A percentile compares a stretch with the other conserved stretches of the same genome.
Evolutionary conservation across 352 stramenopile genomes (phyloP).

Genomic region (Phytophthora citrophthora): DNA sequence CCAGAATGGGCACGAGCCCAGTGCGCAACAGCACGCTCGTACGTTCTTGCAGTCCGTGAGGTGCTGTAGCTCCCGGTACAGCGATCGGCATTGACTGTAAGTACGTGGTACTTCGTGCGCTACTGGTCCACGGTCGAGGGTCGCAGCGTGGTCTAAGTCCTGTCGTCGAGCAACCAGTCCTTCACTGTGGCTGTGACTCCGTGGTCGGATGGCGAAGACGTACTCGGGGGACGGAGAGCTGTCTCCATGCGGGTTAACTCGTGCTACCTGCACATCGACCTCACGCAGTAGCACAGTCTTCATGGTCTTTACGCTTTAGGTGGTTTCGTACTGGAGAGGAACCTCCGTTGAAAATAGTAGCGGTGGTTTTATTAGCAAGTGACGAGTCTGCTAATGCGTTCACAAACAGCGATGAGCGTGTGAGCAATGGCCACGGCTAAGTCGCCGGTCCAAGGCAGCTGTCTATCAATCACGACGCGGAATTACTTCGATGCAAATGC

Average conservation of each 20-base stretch:
- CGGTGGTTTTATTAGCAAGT: no score
- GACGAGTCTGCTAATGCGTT: no score
- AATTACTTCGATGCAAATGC: no score
- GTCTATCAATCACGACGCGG: no score
- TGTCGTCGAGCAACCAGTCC: slow-evolving; percentile 14
- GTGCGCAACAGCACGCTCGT: slow-evolving; percentile 51
- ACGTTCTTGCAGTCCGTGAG: slow-evolving; percentile 51
- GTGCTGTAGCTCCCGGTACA: slow-evolving; percentile 50
- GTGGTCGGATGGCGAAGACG: slow-evolving; percentile 53
- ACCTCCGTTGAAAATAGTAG: no score
- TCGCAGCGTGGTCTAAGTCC: slow-evolving; percentile 37
- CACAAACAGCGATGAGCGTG: no score
- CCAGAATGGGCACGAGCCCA: slow-evolving; percentile 69
- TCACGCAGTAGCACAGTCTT: slow-evolving; percentile 53
- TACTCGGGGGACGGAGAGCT: slow-evolving; percentile 44
- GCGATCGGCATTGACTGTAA: slow-evolving; percentile 59
- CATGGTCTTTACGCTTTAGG: slow-evolving; percentile 18
- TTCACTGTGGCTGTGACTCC: slow-evolving; percentile 11
- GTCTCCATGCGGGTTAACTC: slow-evolving; percentile 32
- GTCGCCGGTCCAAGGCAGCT: no score
- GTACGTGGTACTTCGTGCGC: slow-evolving; percentile 53
- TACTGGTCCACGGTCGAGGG: slow-evolving; percentile 18
- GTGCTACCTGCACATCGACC: slow-evolving; percentile 54
- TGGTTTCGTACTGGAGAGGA: slow-evolving; percentile 9
- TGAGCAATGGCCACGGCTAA: no score